Percentiles rank a stretch among this genome's conserved stretches.
phyloP scores from a whole-genome alignment of 2,329 filamentous ascomycete species.

The Escovopsis sp. region DNA sequence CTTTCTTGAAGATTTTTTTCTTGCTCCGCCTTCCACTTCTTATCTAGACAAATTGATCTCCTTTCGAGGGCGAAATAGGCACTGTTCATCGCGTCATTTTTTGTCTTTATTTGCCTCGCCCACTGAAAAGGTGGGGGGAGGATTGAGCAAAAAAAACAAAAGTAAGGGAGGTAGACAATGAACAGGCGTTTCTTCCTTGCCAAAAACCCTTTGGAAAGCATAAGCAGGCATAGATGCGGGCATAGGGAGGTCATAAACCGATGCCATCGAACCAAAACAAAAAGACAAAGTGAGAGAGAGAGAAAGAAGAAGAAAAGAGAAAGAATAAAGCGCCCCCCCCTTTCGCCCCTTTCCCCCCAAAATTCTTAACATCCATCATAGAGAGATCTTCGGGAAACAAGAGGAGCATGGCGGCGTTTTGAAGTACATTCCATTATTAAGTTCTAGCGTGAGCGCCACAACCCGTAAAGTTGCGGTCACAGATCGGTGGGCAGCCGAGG shows the following conservation, averaged over 20 bases:
- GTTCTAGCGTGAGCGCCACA: slow-evolving; percentile 23
- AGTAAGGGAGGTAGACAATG: too few relatives aligned
- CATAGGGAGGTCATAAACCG: not conserved
- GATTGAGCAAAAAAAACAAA: too few relatives aligned
- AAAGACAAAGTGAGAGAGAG: too few relatives aligned
- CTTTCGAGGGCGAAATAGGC: too few relatives aligned
- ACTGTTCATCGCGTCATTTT: too few relatives aligned
- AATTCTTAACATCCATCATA: slow-evolving; percentile 4
- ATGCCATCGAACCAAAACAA: not conserved
- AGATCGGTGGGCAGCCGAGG: slow-evolving; percentile 6
- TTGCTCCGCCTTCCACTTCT: too few relatives aligned
- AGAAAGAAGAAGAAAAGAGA: too few relatives aligned
- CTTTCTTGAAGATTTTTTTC: too few relatives aligned
- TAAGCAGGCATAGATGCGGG: not conserved
- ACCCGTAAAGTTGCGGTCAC: slow-evolving; percentile 4
- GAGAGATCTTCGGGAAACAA: slow-evolving; percentile 2
- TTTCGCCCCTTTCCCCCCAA: not conserved
- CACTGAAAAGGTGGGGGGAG: not conserved
- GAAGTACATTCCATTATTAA: slow-evolving; percentile 30
- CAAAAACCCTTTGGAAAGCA: too few relatives aligned
- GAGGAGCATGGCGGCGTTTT: slow-evolving; percentile 6
- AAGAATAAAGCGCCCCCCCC: not conserved
- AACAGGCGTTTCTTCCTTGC: not conserved
- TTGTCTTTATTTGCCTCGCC: not conserved
- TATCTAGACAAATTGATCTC: too few relatives aligned